Evolutionary conservation across 1,139 yeast species (phyloP).

Genomic region (Candida dubliniensis): DNA sequence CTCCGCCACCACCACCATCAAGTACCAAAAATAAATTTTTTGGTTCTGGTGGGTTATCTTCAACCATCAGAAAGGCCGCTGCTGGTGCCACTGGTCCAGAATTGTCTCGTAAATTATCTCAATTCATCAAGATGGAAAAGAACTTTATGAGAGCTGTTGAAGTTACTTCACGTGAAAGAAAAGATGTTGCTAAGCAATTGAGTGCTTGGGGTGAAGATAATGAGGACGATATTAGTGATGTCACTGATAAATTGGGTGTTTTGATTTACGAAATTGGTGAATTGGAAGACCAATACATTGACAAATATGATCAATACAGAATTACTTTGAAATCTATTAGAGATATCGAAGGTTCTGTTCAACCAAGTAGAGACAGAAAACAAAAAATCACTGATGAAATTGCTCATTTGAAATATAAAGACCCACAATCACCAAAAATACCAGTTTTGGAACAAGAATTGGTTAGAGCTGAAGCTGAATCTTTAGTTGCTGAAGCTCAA

Average conservation of each 20-base stretch:
- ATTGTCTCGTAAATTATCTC: slow-evolving; percentile 85
- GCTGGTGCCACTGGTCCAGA: slow-evolving; percentile 97
- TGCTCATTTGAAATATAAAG: slow-evolving; percentile 96
- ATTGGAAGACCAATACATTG: slow-evolving; percentile 96
- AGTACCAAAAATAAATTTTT: slow-evolving; percentile 78
- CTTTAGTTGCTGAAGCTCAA: slow-evolving; percentile 98
- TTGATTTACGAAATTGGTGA: slow-evolving; percentile 95
- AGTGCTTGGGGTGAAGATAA: slow-evolving; percentile 98
- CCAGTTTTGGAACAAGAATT: slow-evolving; percentile 95
- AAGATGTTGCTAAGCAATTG: slow-evolving; percentile 94
- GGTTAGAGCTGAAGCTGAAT: slow-evolving; percentile 98
- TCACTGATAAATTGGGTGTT: slow-evolving; percentile 96
- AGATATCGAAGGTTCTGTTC: slow-evolving; percentile 95
- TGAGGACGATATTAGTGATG: slow-evolving; percentile 95
- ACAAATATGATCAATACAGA: slow-evolving; percentile 97
- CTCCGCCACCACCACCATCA: slow-evolving; percentile 91
- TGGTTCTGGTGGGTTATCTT: slow-evolving; percentile 84
- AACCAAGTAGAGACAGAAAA: slow-evolving; percentile 97
- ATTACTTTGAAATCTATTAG: slow-evolving; percentile 92
- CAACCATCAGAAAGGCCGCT: slow-evolving; percentile 77
- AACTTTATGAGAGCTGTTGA: slow-evolving; percentile 93
- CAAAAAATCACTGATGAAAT: slow-evolving; percentile 96
- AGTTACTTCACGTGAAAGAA: slow-evolving; percentile 90
- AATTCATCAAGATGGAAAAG: slow-evolving; percentile 93
- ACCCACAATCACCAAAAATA: slow-evolving; percentile 95